Evolutionary conservation across 495 filamentous ascomycete genomes (phyloP).

Genomic region (Parathielavia hyrcaniae): DNA sequence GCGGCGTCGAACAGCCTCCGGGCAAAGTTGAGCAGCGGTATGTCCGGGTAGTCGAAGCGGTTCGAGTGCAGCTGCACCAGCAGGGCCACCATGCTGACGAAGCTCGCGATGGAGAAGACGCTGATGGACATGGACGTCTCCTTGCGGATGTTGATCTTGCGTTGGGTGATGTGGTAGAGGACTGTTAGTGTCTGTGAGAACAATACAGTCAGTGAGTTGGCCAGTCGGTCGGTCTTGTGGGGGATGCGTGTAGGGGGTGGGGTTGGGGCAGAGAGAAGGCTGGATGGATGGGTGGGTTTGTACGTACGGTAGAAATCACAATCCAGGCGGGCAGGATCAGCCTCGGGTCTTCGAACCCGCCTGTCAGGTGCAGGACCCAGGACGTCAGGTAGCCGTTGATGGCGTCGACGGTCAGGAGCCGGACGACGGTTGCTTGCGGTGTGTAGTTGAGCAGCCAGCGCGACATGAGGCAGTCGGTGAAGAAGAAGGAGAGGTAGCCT

Average conservation of each 20-base stretch:
- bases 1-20: conserved; percentile 40
- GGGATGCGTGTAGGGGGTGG: no score
- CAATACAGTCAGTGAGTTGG: background rate
- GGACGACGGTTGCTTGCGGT: conserved; percentile 74
- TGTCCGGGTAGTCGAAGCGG: conserved; percentile 55
- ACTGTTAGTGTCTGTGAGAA: conserved; percentile 61
- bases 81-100: conserved; percentile 66
- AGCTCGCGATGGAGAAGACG: conserved; percentile 69
- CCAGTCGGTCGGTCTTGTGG: background rate
- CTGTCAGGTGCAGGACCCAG: conserved; percentile 69
- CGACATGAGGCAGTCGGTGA: conserved; percentile 88
- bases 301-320: conserved; percentile 67
- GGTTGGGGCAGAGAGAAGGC: no score
- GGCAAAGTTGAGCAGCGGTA: conserved; percentile 55
- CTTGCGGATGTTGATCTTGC: conserved; percentile 73
- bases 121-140: conserved; percentile 72
- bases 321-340: conserved; percentile 83
- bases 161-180: conserved; percentile 74
- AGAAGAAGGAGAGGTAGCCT: conserved; percentile 81
- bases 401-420: conserved; percentile 70
- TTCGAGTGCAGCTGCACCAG: conserved; percentile 63
- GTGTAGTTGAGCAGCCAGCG: conserved; percentile 88
- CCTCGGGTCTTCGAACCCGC: conserved; percentile 66
- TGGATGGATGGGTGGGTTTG: conserved; percentile 5
- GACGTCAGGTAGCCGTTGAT: conserved; percentile 77